These are phyloP conservation scores for Mediolabrus comicus DNA, from an alignment of 108 stramenopile genomes.

Conservation along the genomic window DNA sequence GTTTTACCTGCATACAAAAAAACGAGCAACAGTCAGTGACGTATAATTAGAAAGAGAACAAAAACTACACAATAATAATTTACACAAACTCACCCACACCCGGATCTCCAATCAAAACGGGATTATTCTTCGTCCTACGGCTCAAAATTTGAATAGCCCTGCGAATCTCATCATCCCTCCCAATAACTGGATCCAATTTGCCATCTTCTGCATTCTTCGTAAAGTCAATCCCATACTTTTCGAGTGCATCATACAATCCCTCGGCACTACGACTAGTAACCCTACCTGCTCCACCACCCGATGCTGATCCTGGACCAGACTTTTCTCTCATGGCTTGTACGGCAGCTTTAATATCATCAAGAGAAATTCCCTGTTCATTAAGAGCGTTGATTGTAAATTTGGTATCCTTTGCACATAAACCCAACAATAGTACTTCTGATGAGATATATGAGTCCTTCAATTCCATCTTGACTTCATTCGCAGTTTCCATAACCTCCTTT, in stretches of 20 bases:
- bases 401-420: constrained; percentile 57
- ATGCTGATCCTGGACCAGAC: constrained; percentile 58
- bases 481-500: constrained; percentile 60
- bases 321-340: constrained; percentile 66
- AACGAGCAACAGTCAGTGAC: neutral
- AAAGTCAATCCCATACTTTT: constrained; percentile 96
- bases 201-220: constrained; percentile 82
- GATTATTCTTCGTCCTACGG: constrained; percentile 98
- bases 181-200: constrained; percentile 96
- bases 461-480: constrained; percentile 46
- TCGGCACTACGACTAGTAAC: constrained; percentile 77
- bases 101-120: constrained; percentile 98
- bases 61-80: neutral
- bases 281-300: constrained; percentile 39
- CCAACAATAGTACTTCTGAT: constrained; percentile 63
- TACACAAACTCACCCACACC: constrained; percentile 88
- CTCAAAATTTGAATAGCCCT: constrained; percentile 94
- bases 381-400: constrained; percentile 67
- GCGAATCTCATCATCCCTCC: constrained; percentile 98
- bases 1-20: constrained; percentile 86
- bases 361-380: constrained; percentile 33
- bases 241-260: constrained; percentile 91
- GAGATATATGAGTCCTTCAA: constrained; percentile 84
- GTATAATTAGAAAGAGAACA: neutral
- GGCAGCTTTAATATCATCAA: constrained; percentile 48